Base-by-base conservation (phyloP, 768 basidiomycete genomes). In the Collybia sp. region DNA sequence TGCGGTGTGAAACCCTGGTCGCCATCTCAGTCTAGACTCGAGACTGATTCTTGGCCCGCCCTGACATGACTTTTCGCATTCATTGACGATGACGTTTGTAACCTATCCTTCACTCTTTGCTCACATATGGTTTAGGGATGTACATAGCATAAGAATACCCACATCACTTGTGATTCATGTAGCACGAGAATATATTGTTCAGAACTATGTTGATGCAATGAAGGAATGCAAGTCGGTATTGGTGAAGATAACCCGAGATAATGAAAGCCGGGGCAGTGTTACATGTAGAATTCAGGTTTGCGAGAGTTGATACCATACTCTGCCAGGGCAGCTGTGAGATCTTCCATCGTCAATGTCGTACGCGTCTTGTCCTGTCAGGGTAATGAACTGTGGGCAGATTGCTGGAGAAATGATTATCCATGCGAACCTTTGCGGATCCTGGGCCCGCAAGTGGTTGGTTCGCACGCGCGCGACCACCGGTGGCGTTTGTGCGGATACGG, bases 311-410 rank as follows among this genome's bases (percentile, higher is more conserved):
- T 92, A 5, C 95, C 95, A 57, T 98, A 96, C 65, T 99, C 96
- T n/a, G 78, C 76, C 30, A 99, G 76, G 1, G 96, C 96, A 5
- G 92, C 75, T 48, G 88, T 89, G 31, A 99, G 74, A 60, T 99
- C 96, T 44, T 99, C 96, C 93, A 98, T 97, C 15, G 92, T 96
- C 52, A 99, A 67, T 0, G 93, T 90, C 34, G 95, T 97, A 51
- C 89, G 82, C 34, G 91, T 93, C 59, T 93, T 89, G 59, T 92
- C 90, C 88, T 92, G 49, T 9, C 13, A 25, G 31, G 12, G 41
- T 25, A 25, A 15, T 19, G 41, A 39, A 44, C 52, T 15, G 11
- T 31, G 40, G 43, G 42, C 30, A 20, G 46, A 35, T 19, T 35
- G 12, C 6, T 50, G 33, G 6, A 13, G 36, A 37, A 37, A 17